Conservation (phyloP, 345 rosid species). For the Schrenkiella parvula region DNA sequence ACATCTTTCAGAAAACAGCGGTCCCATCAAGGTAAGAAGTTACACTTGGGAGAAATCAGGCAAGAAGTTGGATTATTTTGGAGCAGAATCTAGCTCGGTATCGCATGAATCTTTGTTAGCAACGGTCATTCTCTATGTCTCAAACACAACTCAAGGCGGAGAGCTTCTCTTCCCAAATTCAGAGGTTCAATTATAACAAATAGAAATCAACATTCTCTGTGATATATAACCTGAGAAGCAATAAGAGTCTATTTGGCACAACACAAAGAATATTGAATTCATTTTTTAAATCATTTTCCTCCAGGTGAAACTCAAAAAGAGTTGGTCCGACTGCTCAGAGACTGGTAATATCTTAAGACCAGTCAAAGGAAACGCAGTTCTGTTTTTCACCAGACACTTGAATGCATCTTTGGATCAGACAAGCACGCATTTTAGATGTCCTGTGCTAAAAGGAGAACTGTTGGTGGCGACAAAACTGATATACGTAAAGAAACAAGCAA, state of each 20-base stretch:
- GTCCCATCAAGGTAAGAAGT: constrained; percentile 45
- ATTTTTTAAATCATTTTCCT: background rate
- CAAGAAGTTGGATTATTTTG: constrained; percentile 47
- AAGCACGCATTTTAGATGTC: constrained; percentile 76
- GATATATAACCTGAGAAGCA: background rate
- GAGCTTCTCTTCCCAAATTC: constrained; percentile 65
- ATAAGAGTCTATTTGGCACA: background rate
- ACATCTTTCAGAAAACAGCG: constrained; percentile 50
- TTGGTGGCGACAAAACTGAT: constrained; percentile 67
- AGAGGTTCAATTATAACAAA: constrained; percentile 44
- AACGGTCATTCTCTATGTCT: constrained; percentile 65
- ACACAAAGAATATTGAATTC: background rate
- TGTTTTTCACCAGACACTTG: constrained; percentile 63
- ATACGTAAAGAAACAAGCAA: constrained; percentile 37
- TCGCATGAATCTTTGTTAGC: constrained; percentile 53
- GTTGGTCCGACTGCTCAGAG: constrained; percentile 58
- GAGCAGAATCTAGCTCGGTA: constrained; percentile 36
- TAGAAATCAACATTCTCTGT: background rate
- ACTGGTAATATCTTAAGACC: constrained; percentile 49
- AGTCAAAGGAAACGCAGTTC: constrained; percentile 66
- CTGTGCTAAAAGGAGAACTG: constrained; percentile 67
- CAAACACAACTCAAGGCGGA: constrained; percentile 69
- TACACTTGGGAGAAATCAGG: constrained; percentile 46
- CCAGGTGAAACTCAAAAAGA: constrained; percentile 40
- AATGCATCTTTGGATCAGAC: constrained; percentile 46